Evolutionary conservation across 768 basidiomycete genomes (phyloP).

Genomic region (Fistulinella prunicolor): DNA sequence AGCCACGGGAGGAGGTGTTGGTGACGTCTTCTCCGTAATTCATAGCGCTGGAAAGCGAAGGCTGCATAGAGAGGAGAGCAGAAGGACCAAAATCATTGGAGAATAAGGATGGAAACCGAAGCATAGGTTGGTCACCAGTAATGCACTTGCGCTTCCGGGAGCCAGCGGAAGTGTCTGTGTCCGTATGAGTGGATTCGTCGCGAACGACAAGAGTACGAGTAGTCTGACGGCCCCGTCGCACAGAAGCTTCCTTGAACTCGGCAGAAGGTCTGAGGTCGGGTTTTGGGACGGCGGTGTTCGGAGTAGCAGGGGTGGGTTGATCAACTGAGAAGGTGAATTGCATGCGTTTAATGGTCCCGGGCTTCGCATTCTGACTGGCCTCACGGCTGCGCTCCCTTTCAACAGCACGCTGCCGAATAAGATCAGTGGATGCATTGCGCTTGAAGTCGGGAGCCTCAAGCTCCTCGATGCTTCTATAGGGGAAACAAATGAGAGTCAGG

Average conservation of each 20-base stretch:
- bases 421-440: constrained; percentile 74
- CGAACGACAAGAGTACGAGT: constrained; percentile 37
- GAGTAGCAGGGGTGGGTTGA: constrained; percentile 50
- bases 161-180: constrained; percentile 25
- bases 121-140: constrained; percentile 33
- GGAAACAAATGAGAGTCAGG: constrained; percentile 9
- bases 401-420: constrained; percentile 74
- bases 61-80: constrained; percentile 66
- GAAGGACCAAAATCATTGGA: constrained; percentile 74
- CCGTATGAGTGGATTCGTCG: constrained; percentile 16
- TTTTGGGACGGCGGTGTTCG: constrained; percentile 50
- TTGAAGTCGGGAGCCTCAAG: constrained; percentile 82
- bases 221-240: constrained; percentile 38
- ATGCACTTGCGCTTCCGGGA: constrained; percentile 29
- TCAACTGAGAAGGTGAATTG: constrained; percentile 89
- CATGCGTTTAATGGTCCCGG: constrained; percentile 82
- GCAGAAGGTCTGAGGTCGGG: constrained; percentile 64
- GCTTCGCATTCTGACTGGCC: constrained; percentile 56
- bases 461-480: constrained; percentile 72
- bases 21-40: constrained; percentile 77
- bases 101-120: constrained; percentile 75
- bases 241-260: constrained; percentile 54
- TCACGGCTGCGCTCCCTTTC: constrained; percentile 82
- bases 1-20: constrained; percentile 45
- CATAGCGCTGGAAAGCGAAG: constrained; percentile 63